Base-by-base conservation (phyloP, 1,284 basidiomycete genomes). In the Tausonia pullulans region DNA sequence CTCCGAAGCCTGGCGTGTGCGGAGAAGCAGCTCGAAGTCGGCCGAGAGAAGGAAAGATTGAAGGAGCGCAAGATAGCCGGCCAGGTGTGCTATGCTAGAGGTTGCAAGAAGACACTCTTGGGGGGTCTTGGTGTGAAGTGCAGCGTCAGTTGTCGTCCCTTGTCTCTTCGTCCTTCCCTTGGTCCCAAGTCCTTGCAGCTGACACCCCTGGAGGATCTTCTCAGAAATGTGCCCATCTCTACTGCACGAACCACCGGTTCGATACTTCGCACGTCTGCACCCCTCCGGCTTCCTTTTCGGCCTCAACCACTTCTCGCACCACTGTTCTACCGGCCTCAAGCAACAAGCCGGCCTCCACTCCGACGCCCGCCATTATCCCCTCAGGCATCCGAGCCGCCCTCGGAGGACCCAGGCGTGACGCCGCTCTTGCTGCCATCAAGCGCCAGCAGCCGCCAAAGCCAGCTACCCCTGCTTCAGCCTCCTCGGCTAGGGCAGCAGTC, bases 381-480 rank as follows among this genome's bases (percentile, higher is more conserved):
- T 44, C 45, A 43, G 57, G 57, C 14, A 50, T 58, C 45, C 62
- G 62, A 6, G 11, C n/a, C 5, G 49, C 52, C n/a, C 49, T 63
- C 6, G 62, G 55, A 5, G 62, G 62, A 39, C 62, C 62, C 5
- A 50, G 46, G 4, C 55, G 62, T 5, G 62, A 63, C 41, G 62
- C 62, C 40, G 62, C 62, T 7, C 62, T 63, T 16, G 62, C 62
- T 2, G 62, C 62, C n/a, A 58, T 63, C 62, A 50, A 58, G 27
- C 55, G 62, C 2, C 45, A 63, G 10, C 41, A 6, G 4, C 51
- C 62, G 4, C 62, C 62, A 7, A 45, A n/a, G 56, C 46, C 9
- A 3, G 45, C 48, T 27, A 48, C 5, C 5, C 9, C 45, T 45
- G 43, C 16, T 43, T 27, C 27, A 27, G 27, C 27, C 27, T 27